phyloP scores from a whole-genome alignment of 2,329 filamentous ascomycete genomes.

The Ampelomyces quisqualis region DNA sequence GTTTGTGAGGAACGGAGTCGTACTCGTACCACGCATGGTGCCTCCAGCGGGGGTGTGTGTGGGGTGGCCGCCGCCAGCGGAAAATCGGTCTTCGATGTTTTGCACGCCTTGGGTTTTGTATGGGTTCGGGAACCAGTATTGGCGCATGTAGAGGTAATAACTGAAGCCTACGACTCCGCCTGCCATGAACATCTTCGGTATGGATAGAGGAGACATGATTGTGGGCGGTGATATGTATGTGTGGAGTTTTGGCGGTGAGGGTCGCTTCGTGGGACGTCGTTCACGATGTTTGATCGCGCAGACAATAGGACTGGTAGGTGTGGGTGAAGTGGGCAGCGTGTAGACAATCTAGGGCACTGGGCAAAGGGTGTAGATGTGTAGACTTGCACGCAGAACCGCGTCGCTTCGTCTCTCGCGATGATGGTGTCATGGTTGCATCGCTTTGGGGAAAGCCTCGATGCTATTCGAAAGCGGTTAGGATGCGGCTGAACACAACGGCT shows the following conservation, averaged over 20 bases:
- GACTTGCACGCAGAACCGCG: slow-evolving; percentile 11
- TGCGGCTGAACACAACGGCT: slow-evolving; percentile 24
- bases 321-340: background rate
- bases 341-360: background rate
- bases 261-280: background rate
- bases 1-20: too few species aligned
- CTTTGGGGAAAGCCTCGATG: slow-evolving; percentile 22
- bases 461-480: slow-evolving; percentile 4
- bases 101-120: slow-evolving; percentile 40
- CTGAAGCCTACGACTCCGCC: slow-evolving; percentile 39
- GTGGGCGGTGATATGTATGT: background rate
- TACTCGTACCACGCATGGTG: slow-evolving; percentile 30
- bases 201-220: slow-evolving; percentile 35
- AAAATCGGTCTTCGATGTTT: slow-evolving; percentile 40
- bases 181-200: slow-evolving; percentile 43
- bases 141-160: slow-evolving; percentile 42
- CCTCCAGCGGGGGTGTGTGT: slow-evolving; percentile 35
- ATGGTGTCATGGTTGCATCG: slow-evolving; percentile 33
- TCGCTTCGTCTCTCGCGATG: slow-evolving; percentile 24
- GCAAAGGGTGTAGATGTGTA: too few species aligned
- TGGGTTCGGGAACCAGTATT: slow-evolving; percentile 43
- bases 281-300: too few species aligned
- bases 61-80: slow-evolving; percentile 33
- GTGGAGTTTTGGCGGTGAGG: slow-evolving; percentile 1
- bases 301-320: background rate